Base-by-base conservation (phyloP, 441 rosid species). In the Geranium incanum region DNA sequence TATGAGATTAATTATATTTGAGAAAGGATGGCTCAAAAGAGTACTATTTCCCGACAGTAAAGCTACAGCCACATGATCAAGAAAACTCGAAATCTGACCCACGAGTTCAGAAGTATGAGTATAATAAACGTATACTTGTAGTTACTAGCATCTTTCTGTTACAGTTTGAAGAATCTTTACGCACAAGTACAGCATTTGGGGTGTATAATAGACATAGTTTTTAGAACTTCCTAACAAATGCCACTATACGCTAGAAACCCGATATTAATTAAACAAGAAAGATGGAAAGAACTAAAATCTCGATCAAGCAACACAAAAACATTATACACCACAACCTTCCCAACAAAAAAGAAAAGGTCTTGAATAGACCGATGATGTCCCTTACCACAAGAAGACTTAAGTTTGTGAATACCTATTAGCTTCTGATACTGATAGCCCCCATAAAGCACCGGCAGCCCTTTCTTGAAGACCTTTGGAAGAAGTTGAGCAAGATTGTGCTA, bases 381-480 rank as follows among this genome's bases (percentile, higher is more conserved):
- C 15, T 50, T 50, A 50, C n/a, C 15, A 50, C 57, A 50, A 50
- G 4, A 11, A 50, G n/a, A 50, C 57, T 11, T 50, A 12, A 50
- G 57, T 12, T 50, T 50, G 57, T 50, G 15, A 50, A 12, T 79
- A 94, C 97, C 96, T 90, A 78, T 92, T 95, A 73, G 94, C 89
- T 87, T 95, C 97, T 38, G 97, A 95, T 28, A 95, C 97, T 0
- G 97, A 95, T 80, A 95, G 83, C 78, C 99, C 99, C 99, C 97
- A 92, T 8, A 95, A 92, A 75, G 97, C 99, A 75, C 99, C 99
- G 52, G 97, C 99, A n/a, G 97, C 99, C 81, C 97, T 87, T 83
- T 90, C 99, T 83, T 95, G 99, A 79, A 95, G 99, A 83, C 97
- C 97, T 43, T 89, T 86, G 43, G 97, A 90, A 66, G 94, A 90